Conservation (phyloP, 2,329 filamentous ascomycete genomes). For the Fonsecaea erecta region DNA sequence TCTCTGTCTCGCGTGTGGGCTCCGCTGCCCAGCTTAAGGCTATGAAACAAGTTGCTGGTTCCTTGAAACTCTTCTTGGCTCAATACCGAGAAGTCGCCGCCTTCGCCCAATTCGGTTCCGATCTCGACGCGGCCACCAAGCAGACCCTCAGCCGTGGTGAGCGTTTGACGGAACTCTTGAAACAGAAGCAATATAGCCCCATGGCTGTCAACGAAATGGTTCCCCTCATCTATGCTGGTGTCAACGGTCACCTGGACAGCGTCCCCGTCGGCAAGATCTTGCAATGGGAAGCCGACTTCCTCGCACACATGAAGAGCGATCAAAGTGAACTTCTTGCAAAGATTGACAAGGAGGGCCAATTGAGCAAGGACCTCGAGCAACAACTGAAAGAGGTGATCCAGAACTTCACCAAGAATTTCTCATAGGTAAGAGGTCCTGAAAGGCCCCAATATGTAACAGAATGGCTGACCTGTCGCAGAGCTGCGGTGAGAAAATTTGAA, state of each 20-base stretch:
- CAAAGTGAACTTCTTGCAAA: conserved; percentile 79
- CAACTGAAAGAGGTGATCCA: conserved; percentile 69
- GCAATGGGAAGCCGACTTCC: conserved; percentile 92
- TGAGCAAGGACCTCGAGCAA: conserved; percentile 85
- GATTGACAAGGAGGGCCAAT: conserved; percentile 92
- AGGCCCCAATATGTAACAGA: not conserved
- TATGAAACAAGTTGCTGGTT: conserved; percentile 99
- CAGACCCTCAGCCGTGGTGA: conserved; percentile 98
- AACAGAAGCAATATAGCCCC: conserved; percentile 99
- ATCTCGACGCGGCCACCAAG: conserved; percentile 98
- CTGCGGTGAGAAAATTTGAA: conserved; percentile 15
- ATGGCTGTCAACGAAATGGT: conserved; percentile 99
- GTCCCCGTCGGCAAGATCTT: conserved; percentile 92
- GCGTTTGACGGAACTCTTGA: conserved; percentile 96
- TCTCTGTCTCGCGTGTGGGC: conserved; percentile 99
- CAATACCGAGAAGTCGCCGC: conserved; percentile 99
- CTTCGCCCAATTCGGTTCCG: conserved; percentile 99
- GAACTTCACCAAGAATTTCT: conserved; percentile 95
- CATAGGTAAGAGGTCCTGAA: conserved; percentile 42
- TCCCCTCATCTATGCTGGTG: conserved; percentile 98
- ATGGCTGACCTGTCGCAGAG: conserved; percentile 10
- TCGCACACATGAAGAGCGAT: conserved; percentile 88
- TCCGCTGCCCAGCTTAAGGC: conserved; percentile 99
- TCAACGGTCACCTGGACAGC: conserved; percentile 90
- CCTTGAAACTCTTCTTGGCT: conserved; percentile 99